phyloP scores from a whole-genome alignment of 345 rosid species.

The Sisymbrium irio region DNA sequence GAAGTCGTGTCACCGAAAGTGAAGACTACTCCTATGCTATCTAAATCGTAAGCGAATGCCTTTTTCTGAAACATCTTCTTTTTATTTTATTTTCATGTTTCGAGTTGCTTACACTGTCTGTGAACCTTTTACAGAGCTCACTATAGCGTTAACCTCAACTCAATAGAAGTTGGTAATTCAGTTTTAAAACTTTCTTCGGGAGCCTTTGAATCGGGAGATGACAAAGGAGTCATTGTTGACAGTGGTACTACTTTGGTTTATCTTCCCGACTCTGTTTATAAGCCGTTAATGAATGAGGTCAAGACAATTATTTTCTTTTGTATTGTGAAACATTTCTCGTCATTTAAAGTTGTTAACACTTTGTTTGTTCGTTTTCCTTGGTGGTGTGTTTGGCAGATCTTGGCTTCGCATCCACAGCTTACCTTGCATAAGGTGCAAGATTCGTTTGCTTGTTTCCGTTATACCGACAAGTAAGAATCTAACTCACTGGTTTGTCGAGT shows the following conservation, averaged over 20 bases:
- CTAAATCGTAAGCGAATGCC: constrained; percentile 56
- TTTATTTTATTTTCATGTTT: constrained; percentile 1
- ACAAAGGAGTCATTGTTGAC: constrained; percentile 70
- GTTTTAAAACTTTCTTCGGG: constrained; percentile 52
- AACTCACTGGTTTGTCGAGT: background rate
- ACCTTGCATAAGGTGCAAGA: constrained; percentile 52
- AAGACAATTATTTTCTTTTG: background rate
- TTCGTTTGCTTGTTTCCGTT: constrained; percentile 63
- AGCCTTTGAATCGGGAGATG: constrained; percentile 49
- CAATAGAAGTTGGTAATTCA: constrained; percentile 58
- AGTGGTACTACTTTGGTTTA: constrained; percentile 95
- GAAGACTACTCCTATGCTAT: constrained; percentile 72
- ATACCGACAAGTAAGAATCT: constrained; percentile 51
- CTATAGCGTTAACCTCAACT: constrained; percentile 73
- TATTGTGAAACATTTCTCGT: background rate
- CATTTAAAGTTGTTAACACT: constrained; percentile 1
- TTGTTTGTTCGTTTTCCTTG: background rate
- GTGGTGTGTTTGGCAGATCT: constrained; percentile 37
- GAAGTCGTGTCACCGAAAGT: constrained; percentile 76
- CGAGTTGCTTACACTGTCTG: background rate
- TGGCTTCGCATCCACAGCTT: constrained; percentile 50
- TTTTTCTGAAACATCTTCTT: constrained; percentile 4
- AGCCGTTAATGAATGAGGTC: constrained; percentile 59
- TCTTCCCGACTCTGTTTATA: constrained; percentile 59
- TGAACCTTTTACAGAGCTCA: constrained; percentile 58